Evolutionary conservation across 148 eudicot species (phyloP).

Genomic region (Cornus kousa): DNA sequence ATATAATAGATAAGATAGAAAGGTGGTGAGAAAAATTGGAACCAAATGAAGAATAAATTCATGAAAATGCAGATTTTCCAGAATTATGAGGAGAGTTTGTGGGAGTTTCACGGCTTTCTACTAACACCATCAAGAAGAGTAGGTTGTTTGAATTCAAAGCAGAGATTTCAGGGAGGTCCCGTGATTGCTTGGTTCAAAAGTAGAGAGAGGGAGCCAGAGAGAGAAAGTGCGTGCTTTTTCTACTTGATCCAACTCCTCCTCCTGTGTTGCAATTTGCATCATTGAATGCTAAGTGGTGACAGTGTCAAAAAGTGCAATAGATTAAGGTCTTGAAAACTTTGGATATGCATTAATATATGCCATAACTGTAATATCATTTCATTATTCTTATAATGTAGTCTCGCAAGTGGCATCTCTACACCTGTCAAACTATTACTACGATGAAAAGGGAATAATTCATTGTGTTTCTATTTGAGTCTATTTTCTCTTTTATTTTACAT

Average conservation of each 20-base stretch:
- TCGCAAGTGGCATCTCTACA: not conserved
- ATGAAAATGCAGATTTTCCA: slow-evolving; percentile 8
- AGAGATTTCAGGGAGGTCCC: slow-evolving; percentile 54
- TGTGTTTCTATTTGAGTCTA: too few species aligned
- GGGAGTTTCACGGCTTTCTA: slow-evolving; percentile 34
- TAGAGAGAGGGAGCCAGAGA: not conserved
- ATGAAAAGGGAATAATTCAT: too few species aligned
- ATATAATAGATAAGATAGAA: not conserved
- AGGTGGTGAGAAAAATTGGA: slow-evolving; percentile 22
- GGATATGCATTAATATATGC: not conserved
- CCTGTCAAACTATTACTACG: not conserved
- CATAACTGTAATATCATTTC: not conserved
- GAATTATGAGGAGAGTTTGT: slow-evolving; percentile 1
- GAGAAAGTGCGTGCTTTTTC: not conserved
- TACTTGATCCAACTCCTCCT: not conserved
- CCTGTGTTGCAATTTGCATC: not conserved
- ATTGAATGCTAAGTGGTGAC: not conserved
- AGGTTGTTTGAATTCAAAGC: slow-evolving; percentile 33
- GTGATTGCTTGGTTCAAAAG: slow-evolving; percentile 52
- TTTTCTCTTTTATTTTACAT: too few species aligned
- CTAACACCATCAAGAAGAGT: slow-evolving; percentile 17
- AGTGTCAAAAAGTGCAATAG: not conserved
- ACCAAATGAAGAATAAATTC: not conserved
- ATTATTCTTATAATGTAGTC: not conserved
- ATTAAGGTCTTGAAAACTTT: not conserved